Conservation (phyloP, 225 moss, liverwort and hornwort species). For the Polytrichum formosum region DNA sequence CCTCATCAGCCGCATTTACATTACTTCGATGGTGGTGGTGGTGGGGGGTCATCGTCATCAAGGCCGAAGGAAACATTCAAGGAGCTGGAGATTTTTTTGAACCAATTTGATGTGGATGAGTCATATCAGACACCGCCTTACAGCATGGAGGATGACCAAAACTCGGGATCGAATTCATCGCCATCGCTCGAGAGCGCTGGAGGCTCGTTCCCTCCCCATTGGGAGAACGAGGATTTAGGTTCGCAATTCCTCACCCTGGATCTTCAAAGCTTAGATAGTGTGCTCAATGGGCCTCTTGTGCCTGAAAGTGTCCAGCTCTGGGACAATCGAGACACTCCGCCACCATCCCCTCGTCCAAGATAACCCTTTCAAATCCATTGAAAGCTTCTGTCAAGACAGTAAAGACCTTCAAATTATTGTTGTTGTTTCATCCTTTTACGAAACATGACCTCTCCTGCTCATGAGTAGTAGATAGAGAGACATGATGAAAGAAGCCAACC, state of each 20-base stretch:
- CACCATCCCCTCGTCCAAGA: not conserved
- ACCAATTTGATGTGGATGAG: slow-evolving; percentile 23
- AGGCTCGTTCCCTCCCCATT: slow-evolving; percentile 23
- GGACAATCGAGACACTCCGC: slow-evolving; percentile 22
- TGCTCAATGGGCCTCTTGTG: slow-evolving; percentile 41
- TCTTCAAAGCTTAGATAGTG: slow-evolving; percentile 44
- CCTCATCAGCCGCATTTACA: slow-evolving; percentile 16
- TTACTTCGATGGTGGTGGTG: slow-evolving; percentile 6
- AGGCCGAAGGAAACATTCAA: slow-evolving; percentile 7
- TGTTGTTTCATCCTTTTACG: no score
- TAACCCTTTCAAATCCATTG: no score
- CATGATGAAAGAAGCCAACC: no score
- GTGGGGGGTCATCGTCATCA: slow-evolving; percentile 4
- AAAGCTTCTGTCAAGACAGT: no score
- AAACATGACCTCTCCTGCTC: no score
- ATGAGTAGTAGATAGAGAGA: no score
- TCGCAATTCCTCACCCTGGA: slow-evolving; percentile 45
- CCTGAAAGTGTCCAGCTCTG: slow-evolving; percentile 36
- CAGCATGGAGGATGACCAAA: slow-evolving; percentile 24
- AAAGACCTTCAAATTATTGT: no score
- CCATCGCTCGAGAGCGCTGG: slow-evolving; percentile 26
- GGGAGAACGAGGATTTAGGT: slow-evolving; percentile 43
- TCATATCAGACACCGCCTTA: slow-evolving; percentile 8
- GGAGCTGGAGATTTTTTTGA: slow-evolving; percentile 30
- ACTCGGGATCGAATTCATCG: slow-evolving; percentile 35